phyloP scores from a whole-genome alignment of 495 filamentous ascomycete genomes.

The Darksidea phi region DNA sequence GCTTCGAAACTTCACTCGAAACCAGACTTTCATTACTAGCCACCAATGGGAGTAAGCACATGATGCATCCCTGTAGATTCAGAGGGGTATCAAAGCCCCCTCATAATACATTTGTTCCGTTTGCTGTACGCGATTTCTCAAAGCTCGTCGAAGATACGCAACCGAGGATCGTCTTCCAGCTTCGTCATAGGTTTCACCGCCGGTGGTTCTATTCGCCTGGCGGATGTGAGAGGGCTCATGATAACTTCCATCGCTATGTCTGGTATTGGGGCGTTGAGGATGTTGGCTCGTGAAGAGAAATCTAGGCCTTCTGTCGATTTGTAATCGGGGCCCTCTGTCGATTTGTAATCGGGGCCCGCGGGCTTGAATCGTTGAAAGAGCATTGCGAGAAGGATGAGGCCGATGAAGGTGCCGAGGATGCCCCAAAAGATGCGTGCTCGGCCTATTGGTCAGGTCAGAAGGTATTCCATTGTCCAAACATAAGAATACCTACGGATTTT shows the following conservation, averaged over 20 bases:
- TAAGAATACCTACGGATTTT: constrained; percentile 45
- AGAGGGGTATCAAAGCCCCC: no score
- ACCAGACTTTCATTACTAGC: no score
- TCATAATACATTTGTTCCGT: background rate
- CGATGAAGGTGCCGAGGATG: constrained; percentile 21
- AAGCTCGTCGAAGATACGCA: constrained; percentile 34
- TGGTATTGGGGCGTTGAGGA: constrained; percentile 28
- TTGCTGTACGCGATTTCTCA: background rate
- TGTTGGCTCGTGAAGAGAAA: constrained; percentile 1
- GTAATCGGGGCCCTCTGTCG: background rate
- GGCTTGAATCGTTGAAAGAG: constrained; percentile 26
- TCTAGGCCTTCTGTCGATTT: background rate
- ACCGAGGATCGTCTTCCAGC: constrained; percentile 14
- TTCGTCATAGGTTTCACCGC: background rate
- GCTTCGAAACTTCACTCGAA: no score
- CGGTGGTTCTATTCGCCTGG: background rate
- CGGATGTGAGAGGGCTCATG: background rate
- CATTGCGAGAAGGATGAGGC: constrained; percentile 14
- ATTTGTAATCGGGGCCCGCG: background rate
- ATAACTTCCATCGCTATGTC: constrained; percentile 29
- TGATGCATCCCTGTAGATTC: no score
- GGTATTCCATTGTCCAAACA: background rate
- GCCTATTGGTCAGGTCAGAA: constrained; percentile 18
- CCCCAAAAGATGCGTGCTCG: constrained; percentile 32
- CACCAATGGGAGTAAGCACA: no score